phyloP scores from a whole-genome alignment of 2,329 filamentous ascomycete genomes.

The Capronia americana region DNA sequence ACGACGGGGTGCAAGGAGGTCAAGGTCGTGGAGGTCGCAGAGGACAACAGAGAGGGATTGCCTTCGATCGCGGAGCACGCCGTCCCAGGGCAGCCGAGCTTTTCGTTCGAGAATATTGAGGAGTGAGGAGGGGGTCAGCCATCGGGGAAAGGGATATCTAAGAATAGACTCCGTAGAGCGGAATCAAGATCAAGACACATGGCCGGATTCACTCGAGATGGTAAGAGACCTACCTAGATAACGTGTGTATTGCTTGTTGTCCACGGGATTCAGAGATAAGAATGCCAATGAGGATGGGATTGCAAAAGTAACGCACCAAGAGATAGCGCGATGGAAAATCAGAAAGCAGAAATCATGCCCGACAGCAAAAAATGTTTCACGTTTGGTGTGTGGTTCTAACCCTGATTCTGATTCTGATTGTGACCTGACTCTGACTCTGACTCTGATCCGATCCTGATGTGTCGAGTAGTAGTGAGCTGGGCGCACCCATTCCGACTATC shows the following conservation, averaged over 20 bases:
- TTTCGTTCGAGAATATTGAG: slow-evolving; percentile 82
- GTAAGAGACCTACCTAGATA: neutral
- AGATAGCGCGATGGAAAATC: neutral
- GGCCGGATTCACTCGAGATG: neutral
- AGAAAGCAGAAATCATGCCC: neutral
- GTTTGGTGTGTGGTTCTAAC: neutral
- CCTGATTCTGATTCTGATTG: neutral
- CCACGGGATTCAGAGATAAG: neutral
- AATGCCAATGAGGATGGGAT: neutral
- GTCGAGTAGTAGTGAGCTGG: neutral
- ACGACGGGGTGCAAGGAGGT: slow-evolving; percentile 73
- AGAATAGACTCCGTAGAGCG: neutral
- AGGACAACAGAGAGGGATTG: slow-evolving; percentile 66
- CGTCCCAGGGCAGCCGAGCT: slow-evolving; percentile 80
- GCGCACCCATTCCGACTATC: slow-evolving; percentile 37
- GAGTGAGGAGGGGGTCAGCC: neutral
- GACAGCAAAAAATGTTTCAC: neutral
- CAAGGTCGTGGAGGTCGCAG: slow-evolving; percentile 73
- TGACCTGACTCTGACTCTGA: no score
- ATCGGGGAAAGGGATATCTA: neutral
- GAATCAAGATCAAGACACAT: neutral
- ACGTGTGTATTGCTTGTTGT: neutral
- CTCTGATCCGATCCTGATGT: no score
- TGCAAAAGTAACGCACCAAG: neutral
- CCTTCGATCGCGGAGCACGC: slow-evolving; percentile 72